Base-by-base conservation (phyloP, 1,139 yeast species). In the Yarrowia galli region DNA sequence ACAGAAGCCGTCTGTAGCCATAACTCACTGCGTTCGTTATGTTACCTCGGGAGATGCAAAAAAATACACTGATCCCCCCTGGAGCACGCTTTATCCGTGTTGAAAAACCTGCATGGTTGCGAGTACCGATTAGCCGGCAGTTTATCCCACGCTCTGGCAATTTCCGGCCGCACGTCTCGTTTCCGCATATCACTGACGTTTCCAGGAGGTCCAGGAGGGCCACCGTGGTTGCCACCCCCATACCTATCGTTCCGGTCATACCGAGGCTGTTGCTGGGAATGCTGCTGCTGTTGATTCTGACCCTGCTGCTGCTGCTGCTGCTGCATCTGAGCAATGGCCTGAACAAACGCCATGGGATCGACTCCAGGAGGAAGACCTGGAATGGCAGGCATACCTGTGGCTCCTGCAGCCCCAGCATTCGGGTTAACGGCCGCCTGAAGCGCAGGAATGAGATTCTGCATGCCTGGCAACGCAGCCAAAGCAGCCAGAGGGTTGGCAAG, bases 41-140 rank as follows among this genome's bases (percentile, higher is more conserved):
- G n/a, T 12, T 22, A 43, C 18, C 23, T 36, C 7, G 64, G 64
- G 18, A 61, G 56, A 61, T 61, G 66, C 56, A 61, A 48, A 20
- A 61, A 61, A 23, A 61, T 61, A 22, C 66, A 61, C 66, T 61
- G 66, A 36, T 61, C 56, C n/a, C 66, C 66, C 16, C 66, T 4
- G 5, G 66, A 61, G 20, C 66, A 61, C 9, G 66, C 46, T 25
- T 48, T 61, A 22, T 48, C 46, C 4, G 66, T 36, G 38, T 61
- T 61, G 28, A 46, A 61, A 32, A 61, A 61, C 23, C 66, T 38
- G 16, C 66, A 61, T 2, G 66, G 66, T 43, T 61, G 66, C 38
- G 46, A 35, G 56, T 61, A 61, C 40, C 66, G 45, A 23, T 61
- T 61, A 3, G 66, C 23, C 25, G 66, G 66, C 18, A 61, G 38